Percentiles rank a stretch among this genome's conserved stretches.
These are phyloP conservation scores for Marsdenia floribunda DNA, from an alignment of 257 asterid genomes.

Conservation along the genomic window DNA sequence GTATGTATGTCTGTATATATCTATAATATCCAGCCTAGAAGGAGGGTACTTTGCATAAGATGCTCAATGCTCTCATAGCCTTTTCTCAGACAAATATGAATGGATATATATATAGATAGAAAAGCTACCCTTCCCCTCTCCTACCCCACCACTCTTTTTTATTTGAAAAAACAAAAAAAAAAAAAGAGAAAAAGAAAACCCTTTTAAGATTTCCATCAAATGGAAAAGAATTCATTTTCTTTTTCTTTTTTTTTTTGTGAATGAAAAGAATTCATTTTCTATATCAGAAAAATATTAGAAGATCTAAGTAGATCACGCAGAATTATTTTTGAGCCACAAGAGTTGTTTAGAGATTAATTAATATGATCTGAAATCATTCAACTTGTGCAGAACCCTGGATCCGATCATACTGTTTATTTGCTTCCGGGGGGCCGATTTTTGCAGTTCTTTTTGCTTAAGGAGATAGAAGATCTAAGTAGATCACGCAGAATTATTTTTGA, in stretches of 20 bases:
- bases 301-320: not conserved
- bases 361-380: not conserved
- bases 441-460: not conserved
- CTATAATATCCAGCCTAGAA: not conserved
- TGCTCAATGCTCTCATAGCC: not conserved
- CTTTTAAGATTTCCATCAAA: not conserved
- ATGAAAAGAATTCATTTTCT: not conserved
- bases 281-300: too few species aligned
- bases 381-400: not conserved
- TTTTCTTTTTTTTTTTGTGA: too few species aligned
- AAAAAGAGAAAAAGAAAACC: too few species aligned
- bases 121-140: not conserved
- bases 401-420: not conserved
- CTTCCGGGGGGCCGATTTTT: not conserved
- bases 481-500: not conserved
- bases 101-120: not conserved
- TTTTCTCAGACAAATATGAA: constrained; percentile 1
- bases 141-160: too few species aligned
- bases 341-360: not conserved
- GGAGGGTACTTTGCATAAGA: not conserved
- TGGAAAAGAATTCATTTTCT: not conserved
- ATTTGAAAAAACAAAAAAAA: too few species aligned
- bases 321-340: not conserved
- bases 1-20: not conserved
- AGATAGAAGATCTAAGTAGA: constrained; percentile 3